Evolutionary conservation across 225 moss, liverwort and hornwort species (phyloP).

Genomic region (Takakia lepidozioides): DNA sequence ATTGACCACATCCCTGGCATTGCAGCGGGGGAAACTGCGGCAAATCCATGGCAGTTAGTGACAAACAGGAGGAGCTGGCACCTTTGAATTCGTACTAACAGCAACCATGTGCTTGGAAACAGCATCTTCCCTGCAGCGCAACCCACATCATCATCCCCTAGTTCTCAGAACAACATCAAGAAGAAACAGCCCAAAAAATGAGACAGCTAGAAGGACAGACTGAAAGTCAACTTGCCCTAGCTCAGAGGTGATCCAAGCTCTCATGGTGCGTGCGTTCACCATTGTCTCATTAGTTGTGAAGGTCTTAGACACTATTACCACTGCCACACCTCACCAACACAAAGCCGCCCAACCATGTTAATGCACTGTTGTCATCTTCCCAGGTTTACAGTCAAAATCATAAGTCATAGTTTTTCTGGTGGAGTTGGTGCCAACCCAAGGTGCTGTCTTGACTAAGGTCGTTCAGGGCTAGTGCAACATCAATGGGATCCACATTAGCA

Average conservation of each 20-base stretch:
- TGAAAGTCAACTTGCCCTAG: constrained; percentile 67
- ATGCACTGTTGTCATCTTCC: too few relatives aligned
- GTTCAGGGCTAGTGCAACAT: constrained; percentile 44
- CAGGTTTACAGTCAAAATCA: too few relatives aligned
- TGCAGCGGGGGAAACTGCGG: not conserved
- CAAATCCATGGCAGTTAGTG: not conserved
- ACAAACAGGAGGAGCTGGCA: constrained; percentile 4
- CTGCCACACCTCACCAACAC: constrained; percentile 30
- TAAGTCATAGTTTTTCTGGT: too few relatives aligned
- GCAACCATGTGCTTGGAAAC: constrained; percentile 94
- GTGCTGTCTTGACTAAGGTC: constrained; percentile 51
- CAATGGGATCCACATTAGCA: constrained; percentile 58
- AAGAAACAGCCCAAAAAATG: not conserved
- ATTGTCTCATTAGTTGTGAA: constrained; percentile 98
- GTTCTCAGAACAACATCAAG: not conserved
- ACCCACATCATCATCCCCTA: not conserved
- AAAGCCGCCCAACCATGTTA: too few relatives aligned
- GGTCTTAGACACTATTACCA: constrained; percentile 91
- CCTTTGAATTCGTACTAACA: constrained; percentile 90
- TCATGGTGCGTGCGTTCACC: constrained; percentile 92
- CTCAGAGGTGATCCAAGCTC: constrained; percentile 75
- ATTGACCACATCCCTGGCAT: too few relatives aligned
- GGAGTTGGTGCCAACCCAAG: constrained; percentile 18
- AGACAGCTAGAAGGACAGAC: constrained; percentile 1
- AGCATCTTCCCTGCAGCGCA: constrained; percentile 33